Base-by-base conservation (phyloP, 495 filamentous ascomycete genomes). In the Penicillium turbatum region DNA sequence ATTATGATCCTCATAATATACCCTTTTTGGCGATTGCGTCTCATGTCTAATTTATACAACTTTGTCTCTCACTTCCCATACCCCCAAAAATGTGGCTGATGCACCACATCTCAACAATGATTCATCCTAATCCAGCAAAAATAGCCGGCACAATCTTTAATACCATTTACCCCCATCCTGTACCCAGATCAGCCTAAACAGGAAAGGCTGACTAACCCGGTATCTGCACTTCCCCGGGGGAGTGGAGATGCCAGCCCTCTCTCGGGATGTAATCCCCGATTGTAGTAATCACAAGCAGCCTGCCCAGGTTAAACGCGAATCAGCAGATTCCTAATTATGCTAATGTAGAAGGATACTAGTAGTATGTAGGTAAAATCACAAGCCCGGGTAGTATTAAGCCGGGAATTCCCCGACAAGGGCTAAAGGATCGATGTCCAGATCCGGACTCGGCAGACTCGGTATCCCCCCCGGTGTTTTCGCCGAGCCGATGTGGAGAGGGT, bases 401-500 rank as follows among this genome's bases (percentile, higher is more conserved):
- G 48, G 48, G 26, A 19, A 16, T 31, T 32, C 29, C 21, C 42
- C 35, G 35, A 16, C 7, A 15, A 31, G 40, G 51, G 32, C 31
- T 45, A 46, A 53, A 37, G 30, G 13, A 37, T 34, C 15, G 43
- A 47, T 29, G 21, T 24, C 41, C 48, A 30, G 13, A 50, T 41
- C 44, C 52, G 56, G 46, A 45, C 41, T 55, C 56, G 56, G 56
- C 44, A 58, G 15, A 49, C 34, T 49, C 47, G 47, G 47, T 36
- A 49, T 59, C 41, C 45, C 40, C n/a, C 41, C 30, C 56, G 51
- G 35, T 29, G 11, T 51, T 51, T 43, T 55, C 38, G 38, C 47
- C 47, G 47, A 49, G 47, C 52, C 56, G 56, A 59, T 55, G 56
- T 59, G 56, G 56, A 31, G 56, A 45, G 29, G 43, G 15, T 37